Evolutionary conservation across 2,329 filamentous ascomycete species (phyloP).

Genomic region (Lithohypha guttulata): DNA sequence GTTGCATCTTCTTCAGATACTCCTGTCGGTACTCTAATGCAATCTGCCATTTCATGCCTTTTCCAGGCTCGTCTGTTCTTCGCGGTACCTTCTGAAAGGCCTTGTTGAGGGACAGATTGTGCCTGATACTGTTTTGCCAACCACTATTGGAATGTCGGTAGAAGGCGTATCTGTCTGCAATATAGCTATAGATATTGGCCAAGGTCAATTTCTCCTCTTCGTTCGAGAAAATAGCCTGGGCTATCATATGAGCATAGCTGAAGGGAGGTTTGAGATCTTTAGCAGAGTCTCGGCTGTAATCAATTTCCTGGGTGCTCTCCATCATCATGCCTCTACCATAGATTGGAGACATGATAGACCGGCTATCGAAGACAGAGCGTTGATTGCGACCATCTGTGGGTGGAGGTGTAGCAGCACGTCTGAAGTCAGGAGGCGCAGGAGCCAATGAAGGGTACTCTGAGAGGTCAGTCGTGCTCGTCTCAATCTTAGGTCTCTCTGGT

Average conservation of each 20-base stretch:
- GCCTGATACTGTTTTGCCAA: conserved; percentile 98
- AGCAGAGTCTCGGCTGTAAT: conserved; percentile 64
- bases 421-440: conserved; percentile 34
- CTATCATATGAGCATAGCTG: conserved; percentile 95
- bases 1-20: conserved; percentile 59
- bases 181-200: conserved; percentile 87
- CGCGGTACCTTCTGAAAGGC: conserved; percentile 88
- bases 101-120: conserved; percentile 92
- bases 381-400: conserved; percentile 22
- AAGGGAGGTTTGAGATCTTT: conserved; percentile 90
- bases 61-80: conserved; percentile 87
- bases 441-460: conserved; percentile 25
- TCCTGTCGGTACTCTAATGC: conserved; percentile 74
- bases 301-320: conserved; percentile 43
- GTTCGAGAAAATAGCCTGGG: conserved; percentile 83
- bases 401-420: conserved; percentile 28
- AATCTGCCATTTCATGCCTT: conserved; percentile 99
- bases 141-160: conserved; percentile 76
- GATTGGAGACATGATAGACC: conserved; percentile 36
- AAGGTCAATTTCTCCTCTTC: conserved; percentile 81
- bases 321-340: conserved; percentile 43
- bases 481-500: conserved; percentile 11
- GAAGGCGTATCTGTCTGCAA: conserved; percentile 83
- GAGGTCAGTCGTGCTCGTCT: conserved; percentile 6
- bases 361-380: conserved; percentile 25